Percentiles rank a stretch among this genome's conserved stretches.
Conservation (phyloP, 345 rosid genomes). For the Triadica sebifera region DNA sequence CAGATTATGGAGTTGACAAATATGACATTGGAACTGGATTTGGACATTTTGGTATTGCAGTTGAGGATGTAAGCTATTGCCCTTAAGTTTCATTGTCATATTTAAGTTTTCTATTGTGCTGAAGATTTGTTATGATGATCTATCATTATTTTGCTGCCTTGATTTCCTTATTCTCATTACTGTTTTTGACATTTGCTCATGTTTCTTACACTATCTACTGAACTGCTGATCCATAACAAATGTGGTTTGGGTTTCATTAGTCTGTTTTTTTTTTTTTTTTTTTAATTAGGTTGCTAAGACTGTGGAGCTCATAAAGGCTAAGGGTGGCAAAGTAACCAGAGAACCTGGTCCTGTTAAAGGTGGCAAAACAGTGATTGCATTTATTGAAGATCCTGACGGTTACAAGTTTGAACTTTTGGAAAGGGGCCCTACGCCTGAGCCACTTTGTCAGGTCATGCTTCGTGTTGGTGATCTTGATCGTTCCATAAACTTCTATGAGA, state of each 20-base stretch:
- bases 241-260: background rate
- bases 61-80: constrained; percentile 69
- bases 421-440: constrained; percentile 98
- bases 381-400: constrained; percentile 96
- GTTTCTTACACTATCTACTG: background rate
- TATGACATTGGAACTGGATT: constrained; percentile 85
- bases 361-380: constrained; percentile 85
- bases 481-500: constrained; percentile 84
- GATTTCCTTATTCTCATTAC: background rate
- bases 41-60: constrained; percentile 97
- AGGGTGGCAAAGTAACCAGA: constrained; percentile 86
- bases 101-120: background rate
- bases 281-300: constrained; percentile 67
- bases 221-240: constrained; percentile 1
- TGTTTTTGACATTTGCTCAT: constrained; percentile 9
- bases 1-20: constrained; percentile 96
- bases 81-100: background rate
- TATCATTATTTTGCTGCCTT: background rate
- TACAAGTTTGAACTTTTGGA: constrained; percentile 95
- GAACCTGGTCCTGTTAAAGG: constrained; percentile 97
- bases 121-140: background rate
- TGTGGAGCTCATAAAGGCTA: constrained; percentile 84
- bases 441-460: constrained; percentile 98
- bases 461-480: constrained; percentile 97
- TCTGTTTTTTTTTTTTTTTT: background rate